Evolutionary conservation across 2,329 filamentous ascomycete genomes (phyloP), one percentile per base, ranked within the genome.

Genomic region (Sporothrix curviconia): DNA sequence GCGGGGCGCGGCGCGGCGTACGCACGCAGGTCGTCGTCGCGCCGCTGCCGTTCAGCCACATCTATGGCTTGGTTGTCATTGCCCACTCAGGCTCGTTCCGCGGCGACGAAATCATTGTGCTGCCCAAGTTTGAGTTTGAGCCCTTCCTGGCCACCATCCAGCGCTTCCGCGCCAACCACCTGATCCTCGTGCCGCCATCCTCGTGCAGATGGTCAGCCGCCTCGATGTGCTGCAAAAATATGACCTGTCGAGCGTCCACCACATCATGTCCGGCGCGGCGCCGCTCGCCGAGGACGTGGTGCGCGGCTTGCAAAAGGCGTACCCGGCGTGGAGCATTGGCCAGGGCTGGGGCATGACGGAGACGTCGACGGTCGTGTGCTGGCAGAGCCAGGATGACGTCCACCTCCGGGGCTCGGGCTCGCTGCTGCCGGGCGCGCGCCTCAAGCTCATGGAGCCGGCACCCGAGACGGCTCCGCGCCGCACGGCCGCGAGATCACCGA

Each of bases 271-370:
- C 0, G 90, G 90, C 3, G 90, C 90, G 0, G 90, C 90, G 4
- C 90, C 90, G 0, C 73, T 92, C 0, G 89, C 88, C 1, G 77
- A 82, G 61, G 89, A 92, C 68, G 89, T 86, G 0, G 81, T 86
- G 0, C 76, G 80, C 36, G 84, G 87, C 5, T 70, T 91, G 40
- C 72, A 78, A 22, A 75, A 76, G 46, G 69, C 82, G 22, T 87
- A 83, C 63, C 86, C 87, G 0, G 70, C 69, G 0, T 87, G 86
- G 78, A 70, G 70, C 1, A 76, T 91, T 43, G 75, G 81, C 49
- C 87, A 90, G 70, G 87, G 82, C 37, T 92, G 91, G 66, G 89
- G 86, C 74, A 77, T 94, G 65, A 94, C 90, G 1, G 90, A 95
- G 68, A 89, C 87, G 0, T 75, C 78, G 50, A 91, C 89, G 0